phyloP scores from a whole-genome alignment of 2,329 filamentous ascomycete genomes.

The Colletotrichum liaoningense region DNA sequence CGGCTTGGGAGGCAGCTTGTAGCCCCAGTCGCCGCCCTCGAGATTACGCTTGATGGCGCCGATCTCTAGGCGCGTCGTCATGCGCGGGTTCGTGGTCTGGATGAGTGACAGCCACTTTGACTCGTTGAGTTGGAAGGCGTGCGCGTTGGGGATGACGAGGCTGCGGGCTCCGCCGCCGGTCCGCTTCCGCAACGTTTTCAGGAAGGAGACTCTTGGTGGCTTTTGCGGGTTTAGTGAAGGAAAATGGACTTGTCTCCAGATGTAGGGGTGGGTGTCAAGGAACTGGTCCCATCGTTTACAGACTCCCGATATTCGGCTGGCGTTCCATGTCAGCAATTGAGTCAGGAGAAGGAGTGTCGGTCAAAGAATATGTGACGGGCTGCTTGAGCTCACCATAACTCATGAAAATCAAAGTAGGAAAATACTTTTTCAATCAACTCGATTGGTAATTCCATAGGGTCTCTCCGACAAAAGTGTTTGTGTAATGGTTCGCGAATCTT shows the following conservation, averaged over 20 bases:
- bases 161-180: conserved; percentile 26
- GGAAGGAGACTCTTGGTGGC: conserved; percentile 22
- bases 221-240: conserved; percentile 6
- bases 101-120: conserved; percentile 31
- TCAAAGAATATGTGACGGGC: too few relatives aligned
- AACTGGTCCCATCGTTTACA: conserved; percentile 34
- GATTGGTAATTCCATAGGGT: conserved; percentile 49
- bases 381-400: conserved; percentile 29
- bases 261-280: conserved; percentile 31
- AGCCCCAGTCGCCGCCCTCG: conserved; percentile 29
- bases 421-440: conserved; percentile 52
- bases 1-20: conserved; percentile 32
- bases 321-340: neutral
- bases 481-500: conserved; percentile 49
- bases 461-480: conserved; percentile 45
- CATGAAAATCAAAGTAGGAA: conserved; percentile 45
- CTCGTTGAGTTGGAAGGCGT: conserved; percentile 32
- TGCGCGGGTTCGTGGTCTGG: conserved; percentile 32
- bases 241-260: conserved; percentile 35
- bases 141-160: conserved; percentile 29
- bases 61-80: conserved; percentile 30
- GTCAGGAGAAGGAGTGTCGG: too few relatives aligned
- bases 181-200: conserved; percentile 28
- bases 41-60: conserved; percentile 20
- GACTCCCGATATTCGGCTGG: conserved; percentile 31